Base-by-base conservation (phyloP, 306 rosid genomes). In the Psophocarpus tetragonolobus region DNA sequence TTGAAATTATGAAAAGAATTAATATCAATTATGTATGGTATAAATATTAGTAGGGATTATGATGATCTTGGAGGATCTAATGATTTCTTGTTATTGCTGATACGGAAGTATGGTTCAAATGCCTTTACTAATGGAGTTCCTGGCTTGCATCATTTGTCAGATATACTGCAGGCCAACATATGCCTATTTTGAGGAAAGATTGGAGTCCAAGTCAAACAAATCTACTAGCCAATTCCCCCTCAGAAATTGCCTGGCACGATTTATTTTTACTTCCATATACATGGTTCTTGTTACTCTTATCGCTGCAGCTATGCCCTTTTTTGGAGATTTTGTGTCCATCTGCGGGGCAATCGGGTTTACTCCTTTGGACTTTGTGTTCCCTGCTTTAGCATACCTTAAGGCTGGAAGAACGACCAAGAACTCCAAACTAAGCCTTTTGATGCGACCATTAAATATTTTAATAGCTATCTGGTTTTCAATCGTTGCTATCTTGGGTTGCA, bases 161-260 rank as follows among this genome's bases (percentile, higher is more conserved):
- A 91, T 91, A 68, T 91, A 91, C 35, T 89, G 91, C 88, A 90
- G 97, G 86, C 94, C 94, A 81, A 92, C 93, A 57, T 92, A 90
- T 79, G 88, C 90, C 38, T 90, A 73, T 69, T 85, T 92, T 17
- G 93, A 92, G 67, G 91, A 87, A 72, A 86, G 53, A 36, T 75
- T 75, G 27, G 9, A n/a, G 1, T 32, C 45, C 26, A 33, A 63
- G 64, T 71, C 85, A 41, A 77, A 20, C 60, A 83, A 85, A 85
- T 45, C 72, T 11, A 68, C 33, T 0, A 38, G 68, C 69, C 47
- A 44, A 14, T 83, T 80, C 6, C 75, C 67, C 2, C 32, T 79
- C 17, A 57, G 62, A 79, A 84, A 53, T 65, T 74, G 67, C 42
- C 54, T 90, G 0, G 54, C 66, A 73, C 71, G 91, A 15, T 83